Base-by-base conservation (phyloP, 2,329 filamentous ascomycete genomes). In the Monosporascus sp. region DNA sequence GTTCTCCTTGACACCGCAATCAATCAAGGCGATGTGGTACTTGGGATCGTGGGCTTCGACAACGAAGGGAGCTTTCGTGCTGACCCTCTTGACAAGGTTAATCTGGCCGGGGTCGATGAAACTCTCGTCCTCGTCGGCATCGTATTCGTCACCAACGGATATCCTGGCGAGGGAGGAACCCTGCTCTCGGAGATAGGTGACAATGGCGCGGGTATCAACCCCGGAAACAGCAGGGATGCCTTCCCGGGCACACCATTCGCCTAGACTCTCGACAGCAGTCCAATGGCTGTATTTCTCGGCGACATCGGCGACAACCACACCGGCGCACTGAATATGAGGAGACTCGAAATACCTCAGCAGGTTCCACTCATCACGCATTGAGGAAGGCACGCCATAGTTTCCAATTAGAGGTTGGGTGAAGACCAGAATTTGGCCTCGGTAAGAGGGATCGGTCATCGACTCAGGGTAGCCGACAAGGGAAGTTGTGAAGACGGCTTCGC, bases 1-100 rank as follows among this genome's bases (percentile, higher is more conserved):
- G 79, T 99, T 99, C 83, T 99, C 94, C 83, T 99, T 99, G 63
- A 97, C 94, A 78, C 94, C 94, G 68, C 94, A 99, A 75, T 99
- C 94, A 69, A 99, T 88, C 62, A 99, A 82, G 54, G 93, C 94
- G 63, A 99, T 84, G 75, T 99, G 94, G 70, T 90, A 87, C 66
- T 88, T 84, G 58, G 93, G 90, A 61, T 87, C 83, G 35, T 85
- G 83, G 49, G 92, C 91, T 70, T 89, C 88, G 60, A 97, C 88
- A 65, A 97, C 90, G 79, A 97, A 99, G 43, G 94, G 94, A 59
- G 92, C 89, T 79, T 99, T 99, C 73, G 94, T 99, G 79, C 89
- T 96, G 63, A 99, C 94, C 65, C 89, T 89, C 73, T 90, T 90
- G 64, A 97, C 94, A 59, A 97, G 79, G 79, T 99, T 96, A 76